Conservation (phyloP, 768 basidiomycete species). For the Scleroderma citrinum region DNA sequence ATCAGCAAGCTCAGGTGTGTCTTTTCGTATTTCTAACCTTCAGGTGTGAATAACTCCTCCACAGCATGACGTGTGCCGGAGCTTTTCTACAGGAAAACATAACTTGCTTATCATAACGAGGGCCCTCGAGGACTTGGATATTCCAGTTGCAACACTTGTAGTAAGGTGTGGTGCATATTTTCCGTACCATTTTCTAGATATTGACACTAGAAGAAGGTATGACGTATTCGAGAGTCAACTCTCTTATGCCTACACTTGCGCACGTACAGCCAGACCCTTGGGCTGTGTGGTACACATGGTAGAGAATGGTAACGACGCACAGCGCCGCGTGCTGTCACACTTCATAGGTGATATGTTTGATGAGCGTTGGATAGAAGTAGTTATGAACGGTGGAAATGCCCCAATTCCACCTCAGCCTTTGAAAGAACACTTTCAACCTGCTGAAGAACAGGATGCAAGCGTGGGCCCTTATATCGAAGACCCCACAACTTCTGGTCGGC, state of each 20-base stretch:
- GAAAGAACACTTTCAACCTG: constrained; percentile 35
- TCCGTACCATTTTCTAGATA: not conserved
- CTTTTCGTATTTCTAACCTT: not conserved
- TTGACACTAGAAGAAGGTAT: constrained; percentile 1
- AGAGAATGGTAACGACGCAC: constrained; percentile 50
- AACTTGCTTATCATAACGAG: constrained; percentile 64
- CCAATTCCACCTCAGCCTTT: constrained; percentile 43
- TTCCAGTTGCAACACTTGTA: constrained; percentile 52
- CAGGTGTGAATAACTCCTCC: constrained; percentile 4
- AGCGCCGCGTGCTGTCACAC: constrained; percentile 46
- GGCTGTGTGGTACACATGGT: constrained; percentile 59
- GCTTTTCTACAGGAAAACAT: constrained; percentile 47
- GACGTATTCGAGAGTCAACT: constrained; percentile 49
- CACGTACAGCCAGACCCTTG: constrained; percentile 39
- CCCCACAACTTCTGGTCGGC: constrained; percentile 53
- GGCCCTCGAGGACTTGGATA: constrained; percentile 51
- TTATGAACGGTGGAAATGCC: constrained; percentile 28
- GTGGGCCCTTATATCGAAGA: constrained; percentile 44
- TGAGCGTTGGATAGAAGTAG: constrained; percentile 47
- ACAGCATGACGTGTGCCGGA: constrained; percentile 44
- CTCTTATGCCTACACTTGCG: constrained; percentile 51
- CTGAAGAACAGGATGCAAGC: constrained; percentile 33
- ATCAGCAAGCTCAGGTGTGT: constrained; percentile 30
- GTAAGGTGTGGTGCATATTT: constrained; percentile 45
- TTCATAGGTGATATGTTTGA: constrained; percentile 35